Conservation (phyloP, 352 stramenopile genomes). For the Phytophthora fragariae region DNA sequence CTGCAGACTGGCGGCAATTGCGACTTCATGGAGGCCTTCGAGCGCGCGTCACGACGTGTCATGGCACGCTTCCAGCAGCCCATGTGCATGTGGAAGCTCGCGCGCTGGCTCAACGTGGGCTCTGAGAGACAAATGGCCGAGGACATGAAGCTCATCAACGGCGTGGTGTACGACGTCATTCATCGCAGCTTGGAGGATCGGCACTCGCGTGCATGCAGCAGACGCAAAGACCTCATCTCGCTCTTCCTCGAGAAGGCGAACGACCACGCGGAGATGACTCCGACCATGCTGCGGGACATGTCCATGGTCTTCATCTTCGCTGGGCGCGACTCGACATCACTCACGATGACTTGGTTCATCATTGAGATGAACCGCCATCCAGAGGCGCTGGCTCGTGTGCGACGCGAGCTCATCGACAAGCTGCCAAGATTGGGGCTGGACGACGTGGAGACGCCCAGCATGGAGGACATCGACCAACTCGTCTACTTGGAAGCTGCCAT, state of each 20-base stretch:
- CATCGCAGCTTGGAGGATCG: constrained; percentile 26
- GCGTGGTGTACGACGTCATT: constrained; percentile 35
- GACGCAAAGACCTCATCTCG: constrained; percentile 49
- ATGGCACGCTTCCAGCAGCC: constrained; percentile 47
- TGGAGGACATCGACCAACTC: constrained; percentile 48
- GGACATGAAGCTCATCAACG: constrained; percentile 39
- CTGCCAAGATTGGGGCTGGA: constrained; percentile 49
- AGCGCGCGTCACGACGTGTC: constrained; percentile 41
- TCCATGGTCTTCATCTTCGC: constrained; percentile 84
- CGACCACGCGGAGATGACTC: constrained; percentile 24
- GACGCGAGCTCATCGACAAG: constrained; percentile 51
- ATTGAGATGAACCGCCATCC: constrained; percentile 79
- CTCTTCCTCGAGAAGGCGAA: constrained; percentile 45
- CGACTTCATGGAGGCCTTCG: constrained; percentile 51
- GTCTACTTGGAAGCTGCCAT: constrained; percentile 58
- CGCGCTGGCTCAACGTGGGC: constrained; percentile 39
- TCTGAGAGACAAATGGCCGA: constrained; percentile 34
- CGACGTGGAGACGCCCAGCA: constrained; percentile 24
- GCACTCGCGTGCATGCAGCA: background rate
- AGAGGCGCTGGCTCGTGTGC: constrained; percentile 32
- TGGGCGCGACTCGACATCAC: constrained; percentile 76
- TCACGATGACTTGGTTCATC: constrained; percentile 79
- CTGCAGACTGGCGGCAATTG: constrained; percentile 43
- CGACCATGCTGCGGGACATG: constrained; percentile 65
- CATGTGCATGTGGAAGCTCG: constrained; percentile 49